Evolutionary conservation across 192 early-diverging fungal species (phyloP).

Genomic region (Pecoramyces ruminantium): DNA sequence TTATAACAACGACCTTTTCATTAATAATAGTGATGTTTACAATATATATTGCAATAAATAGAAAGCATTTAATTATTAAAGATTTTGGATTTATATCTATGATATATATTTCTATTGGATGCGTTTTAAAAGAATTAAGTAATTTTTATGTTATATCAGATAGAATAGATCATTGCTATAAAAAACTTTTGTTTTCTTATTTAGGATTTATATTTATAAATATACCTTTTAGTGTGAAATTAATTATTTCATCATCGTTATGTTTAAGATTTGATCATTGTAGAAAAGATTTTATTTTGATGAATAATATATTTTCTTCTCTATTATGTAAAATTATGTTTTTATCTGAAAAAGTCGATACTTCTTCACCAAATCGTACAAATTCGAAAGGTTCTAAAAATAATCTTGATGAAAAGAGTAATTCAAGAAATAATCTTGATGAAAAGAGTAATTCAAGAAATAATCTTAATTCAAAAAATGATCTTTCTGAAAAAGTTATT

Average conservation of each 20-base stretch:
- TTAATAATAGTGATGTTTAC: neutral
- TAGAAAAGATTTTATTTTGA: neutral
- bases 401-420: too few relatives aligned
- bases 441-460: too few relatives aligned
- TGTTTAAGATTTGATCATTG: neutral
- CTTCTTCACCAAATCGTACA: too few relatives aligned
- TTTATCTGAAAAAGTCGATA: neutral
- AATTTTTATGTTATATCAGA: neutral
- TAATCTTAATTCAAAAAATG: too few relatives aligned
- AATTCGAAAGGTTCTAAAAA: too few relatives aligned
- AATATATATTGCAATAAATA: neutral
- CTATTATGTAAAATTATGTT: neutral
- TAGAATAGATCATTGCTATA: neutral
- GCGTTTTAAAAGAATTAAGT: neutral
- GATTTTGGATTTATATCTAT: neutral
- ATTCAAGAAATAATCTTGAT: too few relatives aligned
- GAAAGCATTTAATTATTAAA: neutral
- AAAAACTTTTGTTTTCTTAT: neutral
- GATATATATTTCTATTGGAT: neutral
- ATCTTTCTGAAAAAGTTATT: too few relatives aligned
- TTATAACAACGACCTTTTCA: neutral
- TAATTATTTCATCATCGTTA: neutral
- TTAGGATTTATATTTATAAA: neutral
- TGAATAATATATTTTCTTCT: neutral
- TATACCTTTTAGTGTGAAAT: neutral